Evolutionary conservation across 139 green algal species (phyloP), one percentile per base, ranked within the genome.

Genomic region (Tetradesmus obliquus): DNA sequence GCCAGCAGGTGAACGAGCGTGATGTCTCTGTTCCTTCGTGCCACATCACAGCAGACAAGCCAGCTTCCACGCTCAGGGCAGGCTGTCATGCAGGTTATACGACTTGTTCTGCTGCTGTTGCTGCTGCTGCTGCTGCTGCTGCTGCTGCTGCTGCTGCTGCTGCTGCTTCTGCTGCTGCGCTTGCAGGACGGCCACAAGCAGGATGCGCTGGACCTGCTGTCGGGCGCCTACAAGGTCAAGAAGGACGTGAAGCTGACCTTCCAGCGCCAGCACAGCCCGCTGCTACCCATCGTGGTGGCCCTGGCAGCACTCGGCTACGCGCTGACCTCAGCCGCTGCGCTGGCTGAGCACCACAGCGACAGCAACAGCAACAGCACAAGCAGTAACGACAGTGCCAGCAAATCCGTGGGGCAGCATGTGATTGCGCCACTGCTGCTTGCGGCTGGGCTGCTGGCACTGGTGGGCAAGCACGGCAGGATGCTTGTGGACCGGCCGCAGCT

Each of bases 201-300:
- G 94, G 97, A 99, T 90, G 96, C 97, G 0, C 32, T 98, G 22
- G 97, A 99, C 93, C 91, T 98, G 13, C 54, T 98, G 6, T 96
- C 94, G 3, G 97, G 97, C 88, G 87, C 79, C 53, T 97, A 95
- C 86, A 66, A 84, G 58, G 57, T 91, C 45, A 90, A 90, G 86
- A 57, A 54, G 22, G 86, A 90, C 45, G 88, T 91, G 19, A 76
- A 86, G 74, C 58, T 91, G n/a, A 24, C 62, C 15, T 92, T 92
- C 80, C 57, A 81, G 58, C 88, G 79, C n/a, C 79, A 88, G 80
- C 72, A 91, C 87, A 85, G 76, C 76, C 88, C 88, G 8, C n/a
- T 32, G 15, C 15, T 80, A 17, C 88, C 79, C 12, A 55, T 91
- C 4, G 10, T 80, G 3, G 5, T 91, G 7, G 79, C 88, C 2